phyloP scores from a whole-genome alignment of 2,329 filamentous ascomycete genomes.

The Paraconiothyrium sp. region DNA sequence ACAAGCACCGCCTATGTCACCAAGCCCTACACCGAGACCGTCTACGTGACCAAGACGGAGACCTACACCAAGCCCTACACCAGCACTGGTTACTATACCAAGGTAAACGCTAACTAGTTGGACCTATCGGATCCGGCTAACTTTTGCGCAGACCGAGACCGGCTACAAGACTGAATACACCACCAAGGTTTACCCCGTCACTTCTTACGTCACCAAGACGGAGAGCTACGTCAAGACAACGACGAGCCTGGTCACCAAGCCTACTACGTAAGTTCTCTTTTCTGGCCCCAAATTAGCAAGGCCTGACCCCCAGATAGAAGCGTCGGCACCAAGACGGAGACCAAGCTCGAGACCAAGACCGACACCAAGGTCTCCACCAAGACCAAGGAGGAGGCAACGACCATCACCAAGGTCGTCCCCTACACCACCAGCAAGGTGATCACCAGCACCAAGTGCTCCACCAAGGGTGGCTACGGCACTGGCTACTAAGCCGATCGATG shows the following conservation, averaged over 20 bases:
- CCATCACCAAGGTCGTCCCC: slow-evolving; percentile 12
- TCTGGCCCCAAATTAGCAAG: neutral
- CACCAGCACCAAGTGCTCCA: slow-evolving; percentile 13
- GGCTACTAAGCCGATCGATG: neutral
- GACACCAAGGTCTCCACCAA: slow-evolving; percentile 7
- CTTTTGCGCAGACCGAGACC: slow-evolving; percentile 16
- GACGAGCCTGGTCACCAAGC: slow-evolving; percentile 24
- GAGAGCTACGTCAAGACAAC: slow-evolving; percentile 23
- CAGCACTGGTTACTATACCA: slow-evolving; percentile 23
- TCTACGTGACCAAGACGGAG: slow-evolving; percentile 19
- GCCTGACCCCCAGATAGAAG: slow-evolving; percentile 17
- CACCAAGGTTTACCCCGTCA: slow-evolving; percentile 26
- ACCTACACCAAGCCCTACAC: slow-evolving; percentile 23
- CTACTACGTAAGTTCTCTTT: slow-evolving; percentile 27
- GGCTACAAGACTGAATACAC: slow-evolving; percentile 16
- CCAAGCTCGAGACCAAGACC: slow-evolving; percentile 23
- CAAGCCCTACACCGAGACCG: slow-evolving; percentile 27
- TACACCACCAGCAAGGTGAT: slow-evolving; percentile 11
- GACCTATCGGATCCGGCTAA: neutral
- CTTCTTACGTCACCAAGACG: slow-evolving; percentile 27
- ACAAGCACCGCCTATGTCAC: slow-evolving; percentile 26
- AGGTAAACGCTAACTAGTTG: slow-evolving; percentile 9
- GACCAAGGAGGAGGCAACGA: slow-evolving; percentile 8
- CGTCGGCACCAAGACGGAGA: slow-evolving; percentile 28
- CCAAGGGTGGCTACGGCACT: slow-evolving; percentile 13